These are phyloP conservation scores for Didymella lethalis DNA, from an alignment of 2,329 filamentous ascomycete species.

Conservation along the genomic window DNA sequence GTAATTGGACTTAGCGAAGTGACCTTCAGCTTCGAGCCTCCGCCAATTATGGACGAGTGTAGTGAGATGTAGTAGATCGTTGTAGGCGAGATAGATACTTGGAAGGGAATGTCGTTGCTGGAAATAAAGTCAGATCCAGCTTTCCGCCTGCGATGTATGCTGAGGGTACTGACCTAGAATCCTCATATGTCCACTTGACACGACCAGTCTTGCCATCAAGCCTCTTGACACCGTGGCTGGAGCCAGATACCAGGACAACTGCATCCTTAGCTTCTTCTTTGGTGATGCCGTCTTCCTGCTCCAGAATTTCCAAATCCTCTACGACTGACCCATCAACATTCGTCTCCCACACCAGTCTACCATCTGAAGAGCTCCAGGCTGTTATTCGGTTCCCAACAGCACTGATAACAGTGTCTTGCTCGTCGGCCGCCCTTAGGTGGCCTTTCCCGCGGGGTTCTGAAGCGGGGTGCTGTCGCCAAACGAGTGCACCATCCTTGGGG, in stretches of 20 bases:
- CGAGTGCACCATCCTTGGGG: conserved; percentile 79
- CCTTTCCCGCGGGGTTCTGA: conserved; percentile 44
- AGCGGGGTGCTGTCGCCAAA: conserved; percentile 85
- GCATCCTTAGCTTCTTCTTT: conserved; percentile 68
- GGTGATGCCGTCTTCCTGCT: conserved; percentile 67
- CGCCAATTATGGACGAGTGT: conserved; percentile 66
- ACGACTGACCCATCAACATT: conserved; percentile 64
- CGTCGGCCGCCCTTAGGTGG: conserved; percentile 76
- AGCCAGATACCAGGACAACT: conserved; percentile 70
- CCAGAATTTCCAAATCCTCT: conserved; percentile 79
- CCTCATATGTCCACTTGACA: conserved; percentile 79
- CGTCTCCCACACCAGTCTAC: conserved; percentile 78
- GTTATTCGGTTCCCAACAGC: conserved; percentile 74
- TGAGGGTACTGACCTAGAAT: conserved; percentile 58
- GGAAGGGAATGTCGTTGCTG: conserved; percentile 75
- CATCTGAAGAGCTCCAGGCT: conserved; percentile 84
- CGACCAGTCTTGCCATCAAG: conserved; percentile 76
- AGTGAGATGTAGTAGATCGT: conserved; percentile 79
- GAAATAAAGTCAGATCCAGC: conserved; percentile 28
- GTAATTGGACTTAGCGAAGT: conserved; percentile 75
- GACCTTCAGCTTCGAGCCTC: conserved; percentile 78
- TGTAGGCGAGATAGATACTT: conserved; percentile 73
- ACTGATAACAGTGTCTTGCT: conserved; percentile 78
- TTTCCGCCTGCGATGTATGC: not conserved
- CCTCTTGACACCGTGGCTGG: conserved; percentile 69